Percentiles rank a stretch among this genome's conserved stretches.
These are phyloP conservation scores for Pseudogymnoascus sp. DNA, from an alignment of 2,329 filamentous ascomycete genomes.

Conservation along the genomic window DNA sequence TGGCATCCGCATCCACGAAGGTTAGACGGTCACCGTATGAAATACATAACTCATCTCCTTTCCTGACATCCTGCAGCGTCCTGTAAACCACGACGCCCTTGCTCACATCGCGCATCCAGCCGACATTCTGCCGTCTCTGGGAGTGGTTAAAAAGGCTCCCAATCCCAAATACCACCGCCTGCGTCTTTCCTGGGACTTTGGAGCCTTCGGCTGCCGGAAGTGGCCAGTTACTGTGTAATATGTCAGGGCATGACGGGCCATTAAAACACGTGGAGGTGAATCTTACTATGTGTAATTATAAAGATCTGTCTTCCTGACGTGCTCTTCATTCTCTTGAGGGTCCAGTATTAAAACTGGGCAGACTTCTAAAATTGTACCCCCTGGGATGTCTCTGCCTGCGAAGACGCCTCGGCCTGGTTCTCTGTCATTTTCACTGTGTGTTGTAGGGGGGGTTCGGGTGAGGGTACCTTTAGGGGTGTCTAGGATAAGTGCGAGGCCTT, in stretches of 20 bases:
- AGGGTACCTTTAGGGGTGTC: conserved; percentile 43
- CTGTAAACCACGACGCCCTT: conserved; percentile 40
- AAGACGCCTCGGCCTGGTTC: conserved; percentile 44
- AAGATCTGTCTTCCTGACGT: conserved; percentile 42
- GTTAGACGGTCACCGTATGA: conserved; percentile 29
- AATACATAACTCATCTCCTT: conserved; percentile 47
- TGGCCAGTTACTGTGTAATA: conserved; percentile 25
- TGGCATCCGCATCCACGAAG: conserved; percentile 29
- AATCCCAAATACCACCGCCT: conserved; percentile 46
- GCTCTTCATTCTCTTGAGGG: conserved; percentile 36
- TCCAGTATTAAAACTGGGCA: conserved; percentile 44
- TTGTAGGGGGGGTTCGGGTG: neutral
- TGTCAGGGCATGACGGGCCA: conserved; percentile 4
- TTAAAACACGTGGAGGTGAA: conserved; percentile 8
- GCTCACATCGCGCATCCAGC: conserved; percentile 42
- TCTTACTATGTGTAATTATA: conserved; percentile 49
- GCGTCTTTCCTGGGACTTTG: conserved; percentile 27
- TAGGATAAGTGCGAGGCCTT: conserved; percentile 34
- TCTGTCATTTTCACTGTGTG: conserved; percentile 4
- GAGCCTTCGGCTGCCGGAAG: conserved; percentile 20
- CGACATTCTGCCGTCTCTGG: conserved; percentile 42
- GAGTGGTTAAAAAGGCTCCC: conserved; percentile 54
- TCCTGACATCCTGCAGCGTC: conserved; percentile 38
- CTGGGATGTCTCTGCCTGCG: conserved; percentile 36
- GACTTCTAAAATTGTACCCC: conserved; percentile 41